Evolutionary conservation across 2,329 filamentous ascomycete species (phyloP).

Genomic region (Cladophialophora chaetospira): DNA sequence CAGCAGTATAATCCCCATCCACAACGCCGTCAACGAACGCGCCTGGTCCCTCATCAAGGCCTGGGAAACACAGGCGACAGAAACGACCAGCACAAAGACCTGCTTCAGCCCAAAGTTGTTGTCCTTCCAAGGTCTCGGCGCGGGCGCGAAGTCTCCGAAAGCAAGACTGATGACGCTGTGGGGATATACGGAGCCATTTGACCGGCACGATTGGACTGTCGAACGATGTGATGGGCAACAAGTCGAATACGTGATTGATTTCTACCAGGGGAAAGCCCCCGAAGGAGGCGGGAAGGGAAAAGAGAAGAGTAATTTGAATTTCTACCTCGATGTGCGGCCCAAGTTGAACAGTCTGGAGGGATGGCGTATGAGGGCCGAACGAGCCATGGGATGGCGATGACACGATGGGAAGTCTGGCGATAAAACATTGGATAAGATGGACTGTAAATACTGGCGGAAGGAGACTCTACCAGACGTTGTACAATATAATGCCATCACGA

Average conservation of each 20-base stretch:
- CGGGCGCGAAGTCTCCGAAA: conserved; percentile 69
- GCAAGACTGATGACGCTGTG: conserved; percentile 69
- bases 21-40: conserved; percentile 97
- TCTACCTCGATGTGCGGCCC: conserved; percentile 66
- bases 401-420: too few species aligned
- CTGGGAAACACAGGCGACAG: conserved; percentile 66
- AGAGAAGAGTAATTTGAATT: conserved; percentile 54
- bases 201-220: conserved; percentile 95
- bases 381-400: conserved; percentile 37
- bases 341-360: conserved; percentile 67
- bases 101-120: conserved; percentile 80
- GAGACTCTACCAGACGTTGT: background rate
- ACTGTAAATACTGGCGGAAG: background rate
- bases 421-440: too few species aligned
- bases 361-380: conserved; percentile 57
- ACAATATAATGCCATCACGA: background rate
- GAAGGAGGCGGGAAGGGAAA: conserved; percentile 29
- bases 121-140: conserved; percentile 71
- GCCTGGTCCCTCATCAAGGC: conserved; percentile 89
- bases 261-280: conserved; percentile 73
- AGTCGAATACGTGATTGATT: conserved; percentile 97
- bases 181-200: conserved; percentile 90
- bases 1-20: conserved; percentile 87
- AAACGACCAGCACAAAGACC: background rate
- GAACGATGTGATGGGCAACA: conserved; percentile 76